Evolutionary conservation across 176 grass and related monocot species (phyloP), one percentile per base, ranked within the genome.

Genomic region (Guadua angustifolia): DNA sequence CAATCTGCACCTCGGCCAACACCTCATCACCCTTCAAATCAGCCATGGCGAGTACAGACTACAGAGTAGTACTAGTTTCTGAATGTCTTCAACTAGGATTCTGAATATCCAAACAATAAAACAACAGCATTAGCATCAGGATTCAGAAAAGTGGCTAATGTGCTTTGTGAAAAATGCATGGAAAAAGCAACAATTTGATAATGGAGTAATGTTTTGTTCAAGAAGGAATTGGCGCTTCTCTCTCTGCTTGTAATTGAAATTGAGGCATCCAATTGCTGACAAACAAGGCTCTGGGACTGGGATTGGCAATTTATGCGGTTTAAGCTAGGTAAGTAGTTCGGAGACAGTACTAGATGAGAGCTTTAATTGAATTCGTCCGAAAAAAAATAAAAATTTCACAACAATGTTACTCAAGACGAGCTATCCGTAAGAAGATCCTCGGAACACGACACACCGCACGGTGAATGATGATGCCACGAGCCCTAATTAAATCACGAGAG

Each of bases 1-100:
- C 73, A 24, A 87, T 32, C 79, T 60, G 85, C 38, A 35, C 77
- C 78, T 85, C 88, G 35, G 40, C 12, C 64, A 77, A 2, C 22
- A 47, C 46, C 11, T 79, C 68, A 19, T 66, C 88, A 19, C 59
- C n/a, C 81, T 89, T 89, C 21, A 15, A 36, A 1, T 77, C 65
- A 0, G 45, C 83, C 88, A 90, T 90, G 56, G 78, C 3, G n/a
- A 25, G 7, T 33, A 6, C 53, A 26, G 39, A 6, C 24, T 0
- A 57, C 53, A 26, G 39, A 6, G 39, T 0, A 57, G 50, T 10
- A 52, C 18, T 63, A 6, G 17, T 39, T 0, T 10, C 3, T 7
- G 63, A 72, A 46, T 22, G 22, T 9, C 17, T 69, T 51, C 14
- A 32, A 18, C 19, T 60, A 26, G 36, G 36, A 42, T 49, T 88